These are phyloP conservation scores for Candida peoriensis DNA, from an alignment of 805 yeast species.

Conservation along the genomic window DNA sequence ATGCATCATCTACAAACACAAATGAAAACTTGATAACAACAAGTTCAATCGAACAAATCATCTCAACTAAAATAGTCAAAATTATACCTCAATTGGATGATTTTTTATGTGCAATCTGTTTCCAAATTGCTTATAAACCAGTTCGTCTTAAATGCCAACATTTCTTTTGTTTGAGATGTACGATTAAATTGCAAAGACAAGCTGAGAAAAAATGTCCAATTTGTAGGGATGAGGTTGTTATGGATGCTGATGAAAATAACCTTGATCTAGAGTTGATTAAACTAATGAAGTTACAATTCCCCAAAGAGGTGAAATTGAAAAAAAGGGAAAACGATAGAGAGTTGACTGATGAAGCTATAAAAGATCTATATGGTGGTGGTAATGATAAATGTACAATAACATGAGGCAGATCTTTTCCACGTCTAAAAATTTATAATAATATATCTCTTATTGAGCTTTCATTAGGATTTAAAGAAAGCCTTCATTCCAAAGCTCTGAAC, in stretches of 20 bases:
- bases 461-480: no score
- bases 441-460: not conserved
- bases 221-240: conserved; percentile 49
- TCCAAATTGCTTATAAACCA: conserved; percentile 67
- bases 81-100: conserved; percentile 73
- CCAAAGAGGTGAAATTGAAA: conserved; percentile 60
- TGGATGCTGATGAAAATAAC: conserved; percentile 53
- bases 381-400: conserved; percentile 11
- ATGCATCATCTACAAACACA: conserved; percentile 20
- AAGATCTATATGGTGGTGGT: conserved; percentile 16
- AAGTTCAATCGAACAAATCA: conserved; percentile 30
- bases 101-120: conserved; percentile 70
- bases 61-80: conserved; percentile 48
- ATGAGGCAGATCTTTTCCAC: no score
- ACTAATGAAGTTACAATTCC: conserved; percentile 56
- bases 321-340: conserved; percentile 49
- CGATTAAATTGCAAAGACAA: conserved; percentile 61
- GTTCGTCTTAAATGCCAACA: conserved; percentile 60
- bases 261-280: conserved; percentile 50
- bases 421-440: not conserved
- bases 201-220: conserved; percentile 61
- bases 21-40: conserved; percentile 6
- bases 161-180: conserved; percentile 66
- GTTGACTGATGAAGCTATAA: conserved; percentile 36
- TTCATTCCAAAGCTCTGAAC: no score